These are phyloP conservation scores for Kalmusia sp. DNA, from an alignment of 2,329 filamentous ascomycete species.

Conservation along the genomic window DNA sequence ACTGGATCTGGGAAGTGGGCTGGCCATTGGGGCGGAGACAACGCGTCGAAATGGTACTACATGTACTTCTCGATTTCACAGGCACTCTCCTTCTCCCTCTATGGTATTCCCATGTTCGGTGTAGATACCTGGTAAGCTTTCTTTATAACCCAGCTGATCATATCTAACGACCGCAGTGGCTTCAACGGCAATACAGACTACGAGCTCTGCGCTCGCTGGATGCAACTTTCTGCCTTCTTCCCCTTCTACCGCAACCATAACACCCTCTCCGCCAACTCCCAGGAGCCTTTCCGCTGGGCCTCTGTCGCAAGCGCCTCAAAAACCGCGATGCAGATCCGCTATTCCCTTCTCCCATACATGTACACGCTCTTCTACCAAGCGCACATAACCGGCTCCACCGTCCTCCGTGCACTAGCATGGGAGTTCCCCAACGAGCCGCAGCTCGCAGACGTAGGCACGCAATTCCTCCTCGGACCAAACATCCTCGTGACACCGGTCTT, in stretches of 20 bases:
- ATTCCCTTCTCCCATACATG: conserved; percentile 74
- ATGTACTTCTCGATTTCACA: conserved; percentile 82
- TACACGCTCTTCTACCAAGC: conserved; percentile 76
- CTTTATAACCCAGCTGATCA: background rate
- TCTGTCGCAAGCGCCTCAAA: conserved; percentile 70
- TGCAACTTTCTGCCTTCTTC: conserved; percentile 77
- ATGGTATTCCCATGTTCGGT: conserved; percentile 79
- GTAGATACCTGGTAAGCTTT: conserved; percentile 55
- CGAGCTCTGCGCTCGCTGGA: conserved; percentile 77
- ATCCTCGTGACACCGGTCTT: conserved; percentile 74
- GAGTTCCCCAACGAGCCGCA: conserved; percentile 76
- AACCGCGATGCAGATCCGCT: conserved; percentile 73
- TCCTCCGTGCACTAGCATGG: conserved; percentile 77
- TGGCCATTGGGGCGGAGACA: conserved; percentile 82
- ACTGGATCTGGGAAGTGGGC: conserved; percentile 77
- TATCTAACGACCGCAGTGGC: conserved; percentile 49
- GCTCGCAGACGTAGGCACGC: conserved; percentile 70
- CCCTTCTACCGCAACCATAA: conserved; percentile 84
- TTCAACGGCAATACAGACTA: conserved; percentile 72
- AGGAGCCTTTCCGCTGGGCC: conserved; percentile 76
- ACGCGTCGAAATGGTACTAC: conserved; percentile 72
- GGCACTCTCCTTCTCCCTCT: conserved; percentile 76
- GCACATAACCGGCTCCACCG: conserved; percentile 70
- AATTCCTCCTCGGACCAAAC: conserved; percentile 74
- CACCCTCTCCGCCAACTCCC: conserved; percentile 63